phyloP scores from a whole-genome alignment of 202 grass and related monocot genomes.

The Bolboschoenoplectus hybrid region DNA sequence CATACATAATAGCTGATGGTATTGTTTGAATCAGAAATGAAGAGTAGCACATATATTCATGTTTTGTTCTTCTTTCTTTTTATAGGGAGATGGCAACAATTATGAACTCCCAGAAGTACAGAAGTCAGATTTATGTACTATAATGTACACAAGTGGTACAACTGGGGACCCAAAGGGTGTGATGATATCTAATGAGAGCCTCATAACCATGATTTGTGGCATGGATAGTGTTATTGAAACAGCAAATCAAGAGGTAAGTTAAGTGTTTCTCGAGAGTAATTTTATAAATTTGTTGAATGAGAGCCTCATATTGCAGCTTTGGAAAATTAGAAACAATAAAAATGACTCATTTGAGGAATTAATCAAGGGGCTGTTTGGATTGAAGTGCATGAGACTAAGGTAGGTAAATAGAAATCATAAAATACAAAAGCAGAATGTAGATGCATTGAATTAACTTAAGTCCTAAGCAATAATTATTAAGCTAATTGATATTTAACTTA shows the following conservation, averaged over 20 bases:
- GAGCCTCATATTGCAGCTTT: not conserved
- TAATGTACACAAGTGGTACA: slow-evolving; percentile 98
- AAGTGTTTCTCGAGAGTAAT: not conserved
- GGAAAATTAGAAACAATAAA: not conserved
- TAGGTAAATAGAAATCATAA: not conserved
- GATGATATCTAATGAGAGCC: slow-evolving; percentile 81
- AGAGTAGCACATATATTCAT: not conserved
- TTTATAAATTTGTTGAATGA: not conserved
- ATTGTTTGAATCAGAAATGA: not conserved
- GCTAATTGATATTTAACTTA: not conserved
- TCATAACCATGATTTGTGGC: slow-evolving; percentile 57
- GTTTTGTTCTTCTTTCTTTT: slow-evolving; percentile 16
- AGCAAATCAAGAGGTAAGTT: slow-evolving; percentile 66
- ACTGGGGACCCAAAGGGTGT: slow-evolving; percentile 95
- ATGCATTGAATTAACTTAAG: not conserved
- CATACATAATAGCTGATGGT: not conserved
- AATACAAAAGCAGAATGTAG: not conserved
- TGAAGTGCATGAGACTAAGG: not conserved
- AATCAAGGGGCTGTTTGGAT: not conserved
- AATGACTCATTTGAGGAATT: not conserved
- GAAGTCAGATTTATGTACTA: slow-evolving; percentile 73
- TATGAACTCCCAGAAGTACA: slow-evolving; percentile 75
- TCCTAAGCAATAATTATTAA: not conserved
- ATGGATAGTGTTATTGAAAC: slow-evolving; percentile 44
- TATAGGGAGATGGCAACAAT: slow-evolving; percentile 58